These are phyloP conservation scores for Schwanniomyces pseudopolymorphus DNA, from an alignment of 805 yeast genomes.

Conservation along the genomic window DNA sequence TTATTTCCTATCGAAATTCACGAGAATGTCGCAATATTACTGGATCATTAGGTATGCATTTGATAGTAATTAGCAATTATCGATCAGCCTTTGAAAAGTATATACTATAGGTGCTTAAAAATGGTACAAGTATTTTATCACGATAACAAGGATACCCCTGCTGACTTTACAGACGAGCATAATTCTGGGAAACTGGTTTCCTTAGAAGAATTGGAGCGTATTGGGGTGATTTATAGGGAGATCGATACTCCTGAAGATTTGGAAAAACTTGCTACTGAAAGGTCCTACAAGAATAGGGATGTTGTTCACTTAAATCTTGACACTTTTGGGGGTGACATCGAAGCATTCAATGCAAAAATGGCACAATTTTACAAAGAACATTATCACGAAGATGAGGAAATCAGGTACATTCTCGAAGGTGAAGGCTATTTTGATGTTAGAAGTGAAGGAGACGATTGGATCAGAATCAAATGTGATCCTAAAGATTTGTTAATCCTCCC, in stretches of 20 bases:
- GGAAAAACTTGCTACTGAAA: conserved; percentile 61
- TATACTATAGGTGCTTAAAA: too few relatives aligned
- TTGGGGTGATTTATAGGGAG: conserved; percentile 70
- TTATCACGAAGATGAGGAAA: conserved; percentile 95
- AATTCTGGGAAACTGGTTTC: conserved; percentile 64
- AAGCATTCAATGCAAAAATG: conserved; percentile 62
- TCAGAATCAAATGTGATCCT: conserved; percentile 62
- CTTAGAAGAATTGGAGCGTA: conserved; percentile 44
- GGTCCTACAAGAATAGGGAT: conserved; percentile 82
- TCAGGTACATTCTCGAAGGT: conserved; percentile 85
- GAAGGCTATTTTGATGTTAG: conserved; percentile 91
- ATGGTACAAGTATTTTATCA: conserved; percentile 56
- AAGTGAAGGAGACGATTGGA: conserved; percentile 64
- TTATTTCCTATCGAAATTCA: neutral
- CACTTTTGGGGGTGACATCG: conserved; percentile 57
- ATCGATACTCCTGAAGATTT: conserved; percentile 54
- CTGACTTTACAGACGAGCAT: conserved; percentile 65
- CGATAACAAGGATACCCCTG: conserved; percentile 56
- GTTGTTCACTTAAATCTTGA: conserved; percentile 57
- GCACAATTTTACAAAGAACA: conserved; percentile 78
- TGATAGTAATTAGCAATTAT: too few relatives aligned
- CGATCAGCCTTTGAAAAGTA: too few relatives aligned
- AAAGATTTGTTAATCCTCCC: conserved; percentile 78
- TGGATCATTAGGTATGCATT: neutral
- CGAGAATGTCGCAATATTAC: conserved; percentile 4